phyloP scores from a whole-genome alignment of 352 stramenopile species.

The Ophiocytium majus region DNA sequence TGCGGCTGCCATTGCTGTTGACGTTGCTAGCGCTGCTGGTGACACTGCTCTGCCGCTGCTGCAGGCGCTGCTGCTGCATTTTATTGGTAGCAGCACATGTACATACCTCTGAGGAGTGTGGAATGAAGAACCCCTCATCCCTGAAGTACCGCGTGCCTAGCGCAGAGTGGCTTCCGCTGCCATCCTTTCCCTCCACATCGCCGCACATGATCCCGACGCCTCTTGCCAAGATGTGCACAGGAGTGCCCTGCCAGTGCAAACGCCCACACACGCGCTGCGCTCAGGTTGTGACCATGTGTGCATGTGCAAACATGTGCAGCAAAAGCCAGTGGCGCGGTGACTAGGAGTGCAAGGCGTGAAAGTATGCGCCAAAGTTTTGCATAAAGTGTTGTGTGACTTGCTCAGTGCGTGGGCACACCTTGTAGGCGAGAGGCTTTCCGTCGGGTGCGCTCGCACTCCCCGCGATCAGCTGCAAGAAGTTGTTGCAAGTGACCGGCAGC shows the following conservation, averaged over 20 bases:
- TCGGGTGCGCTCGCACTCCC: constrained; percentile 15
- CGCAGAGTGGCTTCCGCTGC: constrained; percentile 46
- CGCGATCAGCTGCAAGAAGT: constrained; percentile 54
- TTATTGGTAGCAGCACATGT: too few relatives aligned
- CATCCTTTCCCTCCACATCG: constrained; percentile 34
- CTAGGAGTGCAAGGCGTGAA: too few relatives aligned
- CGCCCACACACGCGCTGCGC: too few relatives aligned
- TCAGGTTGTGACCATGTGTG: too few relatives aligned
- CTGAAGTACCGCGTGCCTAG: constrained; percentile 51
- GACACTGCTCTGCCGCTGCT: too few relatives aligned
- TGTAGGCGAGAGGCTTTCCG: constrained; percentile 11
- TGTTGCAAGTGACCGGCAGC: constrained; percentile 54
- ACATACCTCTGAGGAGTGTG: constrained; percentile 43
- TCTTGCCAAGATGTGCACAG: constrained; percentile 43
- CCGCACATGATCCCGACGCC: constrained; percentile 56
- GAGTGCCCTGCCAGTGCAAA: background rate
- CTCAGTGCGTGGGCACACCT: background rate
- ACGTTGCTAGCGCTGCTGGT: too few relatives aligned
- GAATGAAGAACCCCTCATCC: constrained; percentile 58
- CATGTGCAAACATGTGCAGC: too few relatives aligned
- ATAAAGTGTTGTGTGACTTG: too few relatives aligned
- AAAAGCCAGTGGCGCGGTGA: too few relatives aligned
- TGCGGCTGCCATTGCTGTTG: too few relatives aligned
- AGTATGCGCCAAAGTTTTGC: too few relatives aligned
- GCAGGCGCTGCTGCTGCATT: too few relatives aligned